A percentile compares a stretch with the other conserved stretches of the same genome.
Conservation (phyloP, 352 stramenopile species). For the Phytophthora pinifolia region DNA sequence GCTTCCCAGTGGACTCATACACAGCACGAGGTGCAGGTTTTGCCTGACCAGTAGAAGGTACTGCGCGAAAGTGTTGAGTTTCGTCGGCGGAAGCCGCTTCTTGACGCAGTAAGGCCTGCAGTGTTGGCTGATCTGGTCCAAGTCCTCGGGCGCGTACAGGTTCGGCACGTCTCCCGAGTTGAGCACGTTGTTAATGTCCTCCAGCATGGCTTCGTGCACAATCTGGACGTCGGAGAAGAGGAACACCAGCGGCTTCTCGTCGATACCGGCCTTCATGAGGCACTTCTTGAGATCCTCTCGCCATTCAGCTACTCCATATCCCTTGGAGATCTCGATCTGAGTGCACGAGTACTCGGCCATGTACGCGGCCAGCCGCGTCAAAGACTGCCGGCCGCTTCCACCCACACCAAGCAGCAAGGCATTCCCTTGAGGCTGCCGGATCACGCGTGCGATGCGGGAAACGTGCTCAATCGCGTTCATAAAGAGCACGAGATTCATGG, state of each 20-base stretch:
- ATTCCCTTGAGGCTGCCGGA: constrained; percentile 88
- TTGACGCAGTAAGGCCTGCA: constrained; percentile 91
- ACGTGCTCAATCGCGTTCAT: constrained; percentile 90
- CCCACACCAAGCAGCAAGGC: constrained; percentile 93
- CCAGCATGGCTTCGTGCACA: constrained; percentile 94
- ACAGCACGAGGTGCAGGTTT: constrained; percentile 93
- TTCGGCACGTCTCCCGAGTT: constrained; percentile 96
- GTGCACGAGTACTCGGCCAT: constrained; percentile 92
- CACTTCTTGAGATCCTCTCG: constrained; percentile 93
- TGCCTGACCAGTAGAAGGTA: constrained; percentile 92
- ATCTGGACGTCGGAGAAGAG: constrained; percentile 96
- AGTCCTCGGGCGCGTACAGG: constrained; percentile 91
- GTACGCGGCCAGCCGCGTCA: constrained; percentile 91
- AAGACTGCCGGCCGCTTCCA: constrained; percentile 89
- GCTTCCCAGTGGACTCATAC: constrained; percentile 91
- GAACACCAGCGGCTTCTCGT: constrained; percentile 93
- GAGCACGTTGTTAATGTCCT: constrained; percentile 96
- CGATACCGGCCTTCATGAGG: constrained; percentile 90
- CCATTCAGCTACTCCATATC: constrained; percentile 93
- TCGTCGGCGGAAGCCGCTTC: constrained; percentile 90
- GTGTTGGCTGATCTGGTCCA: constrained; percentile 91
- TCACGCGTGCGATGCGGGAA: constrained; percentile 78
- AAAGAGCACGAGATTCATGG: constrained; percentile 90
- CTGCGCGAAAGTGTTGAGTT: constrained; percentile 94
- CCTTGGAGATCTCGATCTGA: constrained; percentile 96